phyloP scores from a whole-genome alignment of 2,329 filamentous ascomycete species.

The Pestalotiopsis fici region DNA sequence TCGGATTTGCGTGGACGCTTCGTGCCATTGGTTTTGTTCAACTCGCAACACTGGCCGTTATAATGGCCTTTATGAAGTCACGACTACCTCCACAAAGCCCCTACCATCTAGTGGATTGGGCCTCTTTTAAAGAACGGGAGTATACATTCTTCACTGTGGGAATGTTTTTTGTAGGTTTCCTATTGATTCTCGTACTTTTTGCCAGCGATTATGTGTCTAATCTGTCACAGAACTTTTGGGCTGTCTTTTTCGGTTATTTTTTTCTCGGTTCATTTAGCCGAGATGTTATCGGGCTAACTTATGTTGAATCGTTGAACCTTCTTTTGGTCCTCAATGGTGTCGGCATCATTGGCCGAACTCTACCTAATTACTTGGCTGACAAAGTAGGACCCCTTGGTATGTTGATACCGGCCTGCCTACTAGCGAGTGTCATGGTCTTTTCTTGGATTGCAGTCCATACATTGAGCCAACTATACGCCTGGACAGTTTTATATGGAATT shows the following conservation, averaged over 20 bases:
- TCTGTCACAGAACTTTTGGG: too few relatives aligned
- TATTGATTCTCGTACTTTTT: too few relatives aligned
- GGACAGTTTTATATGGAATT: background rate
- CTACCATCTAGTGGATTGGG: conserved; percentile 39
- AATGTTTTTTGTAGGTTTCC: too few relatives aligned
- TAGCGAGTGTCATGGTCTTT: background rate
- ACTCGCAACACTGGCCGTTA: conserved; percentile 18
- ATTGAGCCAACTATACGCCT: background rate
- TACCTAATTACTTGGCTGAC: background rate
- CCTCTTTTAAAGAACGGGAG: conserved; percentile 39
- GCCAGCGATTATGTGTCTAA: too few relatives aligned
- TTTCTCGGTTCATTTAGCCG: background rate
- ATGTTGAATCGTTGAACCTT: background rate
- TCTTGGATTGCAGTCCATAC: background rate
- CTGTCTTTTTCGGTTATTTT: too few relatives aligned
- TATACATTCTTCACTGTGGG: conserved; percentile 25
- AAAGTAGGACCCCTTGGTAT: background rate
- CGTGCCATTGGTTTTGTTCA: conserved; percentile 10
- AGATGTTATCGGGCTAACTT: background rate
- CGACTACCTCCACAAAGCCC: conserved; percentile 36
- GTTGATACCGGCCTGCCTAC: background rate
- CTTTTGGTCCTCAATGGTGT: background rate
- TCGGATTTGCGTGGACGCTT: conserved; percentile 15
- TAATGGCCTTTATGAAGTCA: conserved; percentile 35
- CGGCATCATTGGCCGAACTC: background rate